Percentiles rank a stretch among this genome's conserved stretches.
These are phyloP conservation scores for Kodamaea sp. DNA, from an alignment of 1,139 yeast genomes.

Conservation along the genomic window DNA sequence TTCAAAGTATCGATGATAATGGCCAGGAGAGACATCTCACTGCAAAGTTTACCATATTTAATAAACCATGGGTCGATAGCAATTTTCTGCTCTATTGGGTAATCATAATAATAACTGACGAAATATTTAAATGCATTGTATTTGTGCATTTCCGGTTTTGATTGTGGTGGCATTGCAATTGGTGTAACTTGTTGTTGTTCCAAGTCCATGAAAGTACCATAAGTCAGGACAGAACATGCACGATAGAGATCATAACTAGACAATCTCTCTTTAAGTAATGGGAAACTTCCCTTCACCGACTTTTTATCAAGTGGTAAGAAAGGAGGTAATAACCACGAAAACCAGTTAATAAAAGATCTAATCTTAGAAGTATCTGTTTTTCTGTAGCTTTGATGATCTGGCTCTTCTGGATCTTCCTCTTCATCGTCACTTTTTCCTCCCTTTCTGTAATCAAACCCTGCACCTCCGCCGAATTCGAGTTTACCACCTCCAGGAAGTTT, in stretches of 20 bases:
- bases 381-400: neutral
- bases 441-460: constrained; percentile 24
- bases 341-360: constrained; percentile 16
- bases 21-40: constrained; percentile 8
- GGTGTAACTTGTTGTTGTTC: neutral
- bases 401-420: constrained; percentile 4
- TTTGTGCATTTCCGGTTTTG: constrained; percentile 1
- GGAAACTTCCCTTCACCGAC: constrained; percentile 10
- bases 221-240: constrained; percentile 13
- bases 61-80: constrained; percentile 16
- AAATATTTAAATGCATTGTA: constrained; percentile 19
- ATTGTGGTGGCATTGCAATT: neutral
- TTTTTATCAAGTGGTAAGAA: constrained; percentile 13
- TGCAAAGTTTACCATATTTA: constrained; percentile 11
- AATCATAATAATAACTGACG: constrained; percentile 20
- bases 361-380: neutral
- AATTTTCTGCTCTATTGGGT: constrained; percentile 10
- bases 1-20: constrained; percentile 7
- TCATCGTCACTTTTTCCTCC: constrained; percentile 8
- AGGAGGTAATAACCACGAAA: constrained; percentile 25
- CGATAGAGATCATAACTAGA: constrained; percentile 14
- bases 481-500: constrained; percentile 24
- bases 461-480: constrained; percentile 28
- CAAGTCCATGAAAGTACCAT: constrained; percentile 9
- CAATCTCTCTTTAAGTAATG: constrained; percentile 13